Evolutionary conservation across 257 asterid species (phyloP).

Genomic region (Nicotiana obtusifolia): DNA sequence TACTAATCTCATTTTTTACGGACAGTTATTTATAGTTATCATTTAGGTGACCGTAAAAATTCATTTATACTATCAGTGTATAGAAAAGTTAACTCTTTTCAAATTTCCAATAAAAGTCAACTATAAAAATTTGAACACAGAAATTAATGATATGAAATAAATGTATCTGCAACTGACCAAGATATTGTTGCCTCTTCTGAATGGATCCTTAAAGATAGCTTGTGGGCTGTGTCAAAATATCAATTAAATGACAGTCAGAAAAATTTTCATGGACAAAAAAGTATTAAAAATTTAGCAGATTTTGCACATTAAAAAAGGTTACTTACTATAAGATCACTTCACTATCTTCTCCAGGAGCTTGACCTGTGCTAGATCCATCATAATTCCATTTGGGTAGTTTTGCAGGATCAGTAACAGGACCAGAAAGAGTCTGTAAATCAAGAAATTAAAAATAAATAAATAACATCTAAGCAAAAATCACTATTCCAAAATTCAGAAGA

Average conservation of each 20-base stretch:
- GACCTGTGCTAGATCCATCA: conserved; percentile 94
- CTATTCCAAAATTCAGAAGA: not conserved
- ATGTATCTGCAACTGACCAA: conserved; percentile 37
- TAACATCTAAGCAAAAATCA: not conserved
- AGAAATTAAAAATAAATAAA: not conserved
- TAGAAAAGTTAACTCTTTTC: not conserved
- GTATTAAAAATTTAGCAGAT: not conserved
- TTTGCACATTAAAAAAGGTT: not conserved
- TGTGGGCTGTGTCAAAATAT: conserved; percentile 57
- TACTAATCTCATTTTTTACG: not conserved
- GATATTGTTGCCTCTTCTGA: conserved; percentile 78
- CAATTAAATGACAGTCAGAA: not conserved
- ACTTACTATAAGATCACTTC: conserved; percentile 90
- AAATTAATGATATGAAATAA: not conserved
- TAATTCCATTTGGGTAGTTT: conserved; percentile 92
- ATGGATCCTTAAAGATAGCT: conserved; percentile 88
- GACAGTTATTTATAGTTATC: not conserved
- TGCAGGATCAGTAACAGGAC: conserved; percentile 58
- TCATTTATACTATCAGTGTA: not conserved
- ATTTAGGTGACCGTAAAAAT: too few relatives aligned
- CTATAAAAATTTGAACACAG: not conserved
- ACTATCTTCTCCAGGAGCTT: conserved; percentile 93
- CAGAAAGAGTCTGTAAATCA: conserved; percentile 54
- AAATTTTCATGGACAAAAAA: not conserved
- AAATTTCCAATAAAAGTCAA: not conserved